Evolutionary conservation across 169 alveolate genomes (phyloP), one percentile per base, ranked within the genome.

Genomic region (Plasmodium reichenowi): DNA sequence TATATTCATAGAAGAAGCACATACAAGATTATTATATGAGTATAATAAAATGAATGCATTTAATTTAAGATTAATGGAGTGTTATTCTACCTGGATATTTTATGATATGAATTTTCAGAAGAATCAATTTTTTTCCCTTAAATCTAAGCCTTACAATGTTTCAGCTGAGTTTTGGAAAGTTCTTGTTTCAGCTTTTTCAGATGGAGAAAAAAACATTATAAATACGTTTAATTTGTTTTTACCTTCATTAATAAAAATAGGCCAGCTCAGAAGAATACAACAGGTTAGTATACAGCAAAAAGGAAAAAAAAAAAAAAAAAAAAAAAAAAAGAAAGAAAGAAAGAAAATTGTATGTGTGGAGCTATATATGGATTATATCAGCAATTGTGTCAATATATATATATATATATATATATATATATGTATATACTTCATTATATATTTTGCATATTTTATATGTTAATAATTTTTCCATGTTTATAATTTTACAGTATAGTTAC

Each of bases 211-310:
- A 56, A 76, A 64, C 47, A 76, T 64, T 10, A 76, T 76, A 22
- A 76, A 76, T 17, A 13, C 71, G 3, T 76, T 76, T 56, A 76
- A 24, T 8, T 76, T 76, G 22, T 76, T 76, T 38, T 48, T 76
- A 38, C 88, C 88, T 3, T 76, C 88, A 13, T 68, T 76, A 15
- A 76, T 76, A 13, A 76, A 76, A 56, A 64, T 76, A n/a, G 88
- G 88, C 17, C 88, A 76, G 38, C n/a, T 76, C 43, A 50, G 76
- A 15, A 45, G 88, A 60, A 76, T 76, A 63, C 88, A 76, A 45
- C 88, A 76, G 88, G 88, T 76, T 32, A 12, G 59, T 74, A 38
- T 22, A 32, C 9, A 32, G 1, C 45, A 32, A 32, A 32, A 3
- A 26, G 38, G 2, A 26, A 1, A 26, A 2, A 26, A 26, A 8